Conservation (phyloP, 164 flowering plant genomes). For the Nymphaea thermarum region DNA sequence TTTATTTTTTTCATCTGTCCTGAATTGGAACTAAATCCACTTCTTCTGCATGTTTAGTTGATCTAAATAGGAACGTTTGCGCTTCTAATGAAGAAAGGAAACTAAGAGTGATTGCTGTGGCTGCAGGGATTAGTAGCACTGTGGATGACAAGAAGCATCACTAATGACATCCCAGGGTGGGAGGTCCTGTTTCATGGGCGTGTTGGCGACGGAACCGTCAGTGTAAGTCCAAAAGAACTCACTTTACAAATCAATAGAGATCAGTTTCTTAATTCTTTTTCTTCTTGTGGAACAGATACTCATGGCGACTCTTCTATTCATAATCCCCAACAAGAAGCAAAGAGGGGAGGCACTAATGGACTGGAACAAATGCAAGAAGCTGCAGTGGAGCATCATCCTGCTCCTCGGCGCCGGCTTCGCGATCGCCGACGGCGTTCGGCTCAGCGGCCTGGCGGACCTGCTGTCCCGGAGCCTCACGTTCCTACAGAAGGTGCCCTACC, state of each 20-base stretch:
- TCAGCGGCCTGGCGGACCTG: constrained; percentile 65
- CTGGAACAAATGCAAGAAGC: constrained; percentile 95
- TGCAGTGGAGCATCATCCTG: constrained; percentile 73
- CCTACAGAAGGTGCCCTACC: constrained; percentile 42
- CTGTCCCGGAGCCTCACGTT: constrained; percentile 43
- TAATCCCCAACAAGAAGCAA: constrained; percentile 69
- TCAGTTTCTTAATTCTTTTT: too few species aligned
- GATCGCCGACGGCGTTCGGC: constrained; percentile 68
- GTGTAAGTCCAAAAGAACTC: constrained; percentile 36
- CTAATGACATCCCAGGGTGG: constrained; percentile 91
- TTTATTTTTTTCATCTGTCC: too few species aligned
- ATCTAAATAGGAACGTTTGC: too few species aligned
- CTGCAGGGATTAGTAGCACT: constrained; percentile 52
- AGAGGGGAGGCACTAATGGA: constrained; percentile 84
- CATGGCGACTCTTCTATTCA: constrained; percentile 83
- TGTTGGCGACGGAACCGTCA: constrained; percentile 83
- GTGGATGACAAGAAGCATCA: constrained; percentile 93
- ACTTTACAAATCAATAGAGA: too few species aligned
- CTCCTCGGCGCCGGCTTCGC: constrained; percentile 92
- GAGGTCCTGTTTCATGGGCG: constrained; percentile 63
- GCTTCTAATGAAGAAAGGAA: too few species aligned
- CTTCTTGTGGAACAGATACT: constrained; percentile 31
- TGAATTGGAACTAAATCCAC: neutral
- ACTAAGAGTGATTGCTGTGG: neutral
- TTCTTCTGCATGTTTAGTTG: neutral